These are phyloP conservation scores for Ramaria rubella DNA, from an alignment of 768 basidiomycete genomes.

Conservation along the genomic window DNA sequence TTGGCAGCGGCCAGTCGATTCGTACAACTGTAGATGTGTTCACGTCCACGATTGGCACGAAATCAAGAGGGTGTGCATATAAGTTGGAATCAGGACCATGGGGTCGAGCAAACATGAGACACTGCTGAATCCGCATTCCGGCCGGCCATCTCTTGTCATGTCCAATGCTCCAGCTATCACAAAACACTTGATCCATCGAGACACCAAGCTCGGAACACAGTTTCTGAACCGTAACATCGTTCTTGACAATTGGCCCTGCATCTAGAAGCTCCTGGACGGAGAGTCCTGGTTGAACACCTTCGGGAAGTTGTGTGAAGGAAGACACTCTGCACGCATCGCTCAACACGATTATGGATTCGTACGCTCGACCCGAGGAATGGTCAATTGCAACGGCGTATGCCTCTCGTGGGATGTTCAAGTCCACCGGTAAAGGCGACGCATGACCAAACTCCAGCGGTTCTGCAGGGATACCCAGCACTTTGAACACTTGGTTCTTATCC, in stretches of 20 bases:
- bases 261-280: constrained; percentile 73
- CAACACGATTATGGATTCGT: too few species aligned
- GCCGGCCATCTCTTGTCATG: constrained; percentile 81
- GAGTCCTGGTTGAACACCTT: constrained; percentile 72
- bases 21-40: constrained; percentile 69
- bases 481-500: too few species aligned
- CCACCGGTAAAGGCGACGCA: too few species aligned
- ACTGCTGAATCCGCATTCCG: constrained; percentile 67
- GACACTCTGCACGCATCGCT: too few species aligned
- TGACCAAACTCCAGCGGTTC: too few species aligned
- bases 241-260: constrained; percentile 66
- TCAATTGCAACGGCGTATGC: too few species aligned
- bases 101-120: constrained; percentile 67
- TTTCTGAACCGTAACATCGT: constrained; percentile 56
- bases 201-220: constrained; percentile 74
- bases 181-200: constrained; percentile 15
- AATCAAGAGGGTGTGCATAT: constrained; percentile 87
- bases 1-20: constrained; percentile 72
- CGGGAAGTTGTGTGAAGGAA: constrained; percentile 56
- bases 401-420: too few species aligned
- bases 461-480: too few species aligned
- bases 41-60: constrained; percentile 67
- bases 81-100: constrained; percentile 77
- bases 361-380: too few species aligned
- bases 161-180: constrained; percentile 89